These are phyloP conservation scores for Filosporella fistucella DNA, from an alignment of 495 filamentous ascomycete genomes.

Conservation along the genomic window DNA sequence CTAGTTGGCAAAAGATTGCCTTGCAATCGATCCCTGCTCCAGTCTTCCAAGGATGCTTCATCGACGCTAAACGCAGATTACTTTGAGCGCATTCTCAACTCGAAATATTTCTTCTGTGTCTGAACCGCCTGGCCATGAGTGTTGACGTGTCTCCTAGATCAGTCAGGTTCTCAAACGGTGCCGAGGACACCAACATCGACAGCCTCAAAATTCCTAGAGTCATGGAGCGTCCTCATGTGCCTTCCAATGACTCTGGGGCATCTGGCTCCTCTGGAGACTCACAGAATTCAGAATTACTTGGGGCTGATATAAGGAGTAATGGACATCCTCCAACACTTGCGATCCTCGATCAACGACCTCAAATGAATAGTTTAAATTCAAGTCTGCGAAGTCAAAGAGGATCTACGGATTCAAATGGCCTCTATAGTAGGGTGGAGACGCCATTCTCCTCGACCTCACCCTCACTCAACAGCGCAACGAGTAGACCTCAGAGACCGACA, in stretches of 20 bases:
- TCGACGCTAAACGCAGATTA: constrained; percentile 14
- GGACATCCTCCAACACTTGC: constrained; percentile 25
- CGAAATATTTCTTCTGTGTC: no score
- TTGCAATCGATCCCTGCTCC: no score
- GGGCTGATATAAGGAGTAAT: constrained; percentile 30
- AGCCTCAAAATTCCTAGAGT: constrained; percentile 30
- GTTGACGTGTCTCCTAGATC: constrained; percentile 44
- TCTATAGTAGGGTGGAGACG: constrained; percentile 23
- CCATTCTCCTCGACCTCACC: constrained; percentile 2
- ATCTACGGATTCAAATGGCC: constrained; percentile 13
- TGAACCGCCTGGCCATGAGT: constrained; percentile 27
- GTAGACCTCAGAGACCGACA: constrained; percentile 51
- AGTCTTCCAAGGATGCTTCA: no score
- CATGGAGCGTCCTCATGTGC: constrained; percentile 51
- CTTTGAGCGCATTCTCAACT: constrained; percentile 1
- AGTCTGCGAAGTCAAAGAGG: constrained; percentile 14
- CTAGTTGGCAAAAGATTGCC: no score
- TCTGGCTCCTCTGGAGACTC: constrained; percentile 62
- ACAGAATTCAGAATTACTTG: constrained; percentile 33
- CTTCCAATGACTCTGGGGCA: constrained; percentile 57
- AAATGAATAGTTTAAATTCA: constrained; percentile 22
- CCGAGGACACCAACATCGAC: constrained; percentile 25
- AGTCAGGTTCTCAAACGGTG: constrained; percentile 46
- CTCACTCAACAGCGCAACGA: constrained; percentile 24
- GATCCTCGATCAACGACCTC: constrained; percentile 28